Conservation (phyloP, 2,329 filamentous ascomycete genomes). For the Ascochyta fabae region DNA sequence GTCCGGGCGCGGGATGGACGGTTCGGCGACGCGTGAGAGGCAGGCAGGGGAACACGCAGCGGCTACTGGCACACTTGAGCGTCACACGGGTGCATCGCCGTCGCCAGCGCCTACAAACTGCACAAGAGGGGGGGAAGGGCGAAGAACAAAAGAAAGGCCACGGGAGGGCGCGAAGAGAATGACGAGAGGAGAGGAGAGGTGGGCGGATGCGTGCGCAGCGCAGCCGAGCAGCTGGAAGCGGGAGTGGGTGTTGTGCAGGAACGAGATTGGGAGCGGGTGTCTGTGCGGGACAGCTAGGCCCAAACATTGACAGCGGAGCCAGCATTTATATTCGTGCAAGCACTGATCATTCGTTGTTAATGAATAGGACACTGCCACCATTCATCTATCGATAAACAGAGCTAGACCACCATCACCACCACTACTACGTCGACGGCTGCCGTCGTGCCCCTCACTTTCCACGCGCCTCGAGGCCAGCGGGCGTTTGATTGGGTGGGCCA, state of each 20-base stretch:
- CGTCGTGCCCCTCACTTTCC: slow-evolving; percentile 24
- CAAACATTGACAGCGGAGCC: slow-evolving; percentile 27
- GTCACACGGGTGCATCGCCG: slow-evolving; percentile 10
- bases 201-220: background rate
- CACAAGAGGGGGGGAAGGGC: background rate
- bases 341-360: no score
- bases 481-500: slow-evolving; percentile 22
- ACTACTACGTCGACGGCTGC: slow-evolving; percentile 14
- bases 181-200: slow-evolving; percentile 6
- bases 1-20: background rate
- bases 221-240: slow-evolving; percentile 2
- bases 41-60: slow-evolving; percentile 10
- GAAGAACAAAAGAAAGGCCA: slow-evolving; percentile 18
- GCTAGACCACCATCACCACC: background rate
- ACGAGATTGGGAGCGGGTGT: slow-evolving; percentile 21
- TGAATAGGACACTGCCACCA: background rate
- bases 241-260: slow-evolving; percentile 10
- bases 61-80: slow-evolving; percentile 10
- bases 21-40: slow-evolving; percentile 15
- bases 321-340: no score
- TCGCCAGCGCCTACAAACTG: slow-evolving; percentile 11
- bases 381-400: slow-evolving; percentile 18
- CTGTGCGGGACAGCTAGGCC: slow-evolving; percentile 13
- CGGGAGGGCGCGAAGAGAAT: slow-evolving; percentile 16
- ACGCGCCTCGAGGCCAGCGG: slow-evolving; percentile 23